Percentiles rank a stretch among this genome's conserved stretches.
Evolutionary conservation across 164 flowering plant genomes (phyloP).

Genomic region (Paratinospora sagittata): DNA sequence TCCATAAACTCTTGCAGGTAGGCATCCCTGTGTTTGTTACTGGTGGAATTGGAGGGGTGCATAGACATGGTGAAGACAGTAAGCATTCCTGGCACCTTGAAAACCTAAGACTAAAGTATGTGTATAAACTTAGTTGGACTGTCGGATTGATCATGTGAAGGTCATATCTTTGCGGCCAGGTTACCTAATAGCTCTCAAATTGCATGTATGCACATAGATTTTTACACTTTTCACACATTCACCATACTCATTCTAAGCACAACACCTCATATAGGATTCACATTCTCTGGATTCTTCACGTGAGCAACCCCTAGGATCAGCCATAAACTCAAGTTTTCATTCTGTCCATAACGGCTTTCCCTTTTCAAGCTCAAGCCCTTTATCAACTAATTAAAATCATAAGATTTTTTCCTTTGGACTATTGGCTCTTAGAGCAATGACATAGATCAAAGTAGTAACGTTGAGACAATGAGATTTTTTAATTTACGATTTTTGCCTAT

Average conservation of each 20-base stretch:
- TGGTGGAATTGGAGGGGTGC: too few relatives aligned
- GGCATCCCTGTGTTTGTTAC: too few relatives aligned
- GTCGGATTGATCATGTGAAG: background rate
- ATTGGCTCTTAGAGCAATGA: too few relatives aligned
- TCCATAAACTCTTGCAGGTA: too few relatives aligned
- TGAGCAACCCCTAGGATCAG: too few relatives aligned
- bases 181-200: background rate
- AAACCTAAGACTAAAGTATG: background rate
- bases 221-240: background rate
- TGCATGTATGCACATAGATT: background rate
- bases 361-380: too few relatives aligned
- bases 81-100: conserved; percentile 21
- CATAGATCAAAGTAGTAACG: background rate
- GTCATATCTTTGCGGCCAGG: background rate
- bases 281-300: too few relatives aligned
- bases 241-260: background rate
- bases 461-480: background rate
- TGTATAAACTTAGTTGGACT: background rate
- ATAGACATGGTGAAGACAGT: conserved; percentile 90
- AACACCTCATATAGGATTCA: background rate
- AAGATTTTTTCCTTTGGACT: too few relatives aligned
- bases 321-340: too few relatives aligned
- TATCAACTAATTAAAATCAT: too few relatives aligned
- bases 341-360: too few relatives aligned
- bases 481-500: conserved; percentile 4